A percentile compares a stretch with the other conserved stretches of the same genome.
phyloP scores from a whole-genome alignment of 2,329 filamentous ascomycete genomes.

The Pseudogymnoascus sp. region DNA sequence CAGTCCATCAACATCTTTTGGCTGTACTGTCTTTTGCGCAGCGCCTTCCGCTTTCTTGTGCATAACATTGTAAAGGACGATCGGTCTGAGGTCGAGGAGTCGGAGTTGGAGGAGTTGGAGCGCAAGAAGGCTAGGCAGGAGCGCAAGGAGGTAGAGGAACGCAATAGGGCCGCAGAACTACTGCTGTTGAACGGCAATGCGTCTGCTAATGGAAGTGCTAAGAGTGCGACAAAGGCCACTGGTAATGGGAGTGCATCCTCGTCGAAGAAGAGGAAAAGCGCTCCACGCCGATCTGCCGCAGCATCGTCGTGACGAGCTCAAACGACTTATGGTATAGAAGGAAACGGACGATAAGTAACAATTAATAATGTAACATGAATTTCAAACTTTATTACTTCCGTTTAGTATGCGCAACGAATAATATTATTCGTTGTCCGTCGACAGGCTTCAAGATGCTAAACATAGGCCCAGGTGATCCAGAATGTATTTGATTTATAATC shows the following conservation, averaged over 20 bases:
- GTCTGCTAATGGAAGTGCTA: neutral
- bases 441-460: too few relatives aligned
- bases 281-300: neutral
- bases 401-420: neutral
- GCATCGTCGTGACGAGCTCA: neutral
- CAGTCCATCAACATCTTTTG: slow-evolving; percentile 72
- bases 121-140: slow-evolving; percentile 27
- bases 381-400: neutral
- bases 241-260: neutral
- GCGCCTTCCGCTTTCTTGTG: slow-evolving; percentile 58
- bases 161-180: neutral
- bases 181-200: slow-evolving; percentile 7
- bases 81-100: slow-evolving; percentile 58
- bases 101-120: slow-evolving; percentile 26
- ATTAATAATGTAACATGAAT: neutral
- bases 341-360: neutral
- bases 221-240: neutral
- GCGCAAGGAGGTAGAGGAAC: slow-evolving; percentile 22
- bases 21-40: slow-evolving; percentile 66
- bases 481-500: too few relatives aligned
- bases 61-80: slow-evolving; percentile 56
- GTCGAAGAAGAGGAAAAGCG: slow-evolving; percentile 15
- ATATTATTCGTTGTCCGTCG: too few relatives aligned
- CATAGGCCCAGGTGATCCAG: too few relatives aligned
- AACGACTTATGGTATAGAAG: neutral